Conservation (phyloP, 768 basidiomycete species). For the Lactarius trivialis region DNA sequence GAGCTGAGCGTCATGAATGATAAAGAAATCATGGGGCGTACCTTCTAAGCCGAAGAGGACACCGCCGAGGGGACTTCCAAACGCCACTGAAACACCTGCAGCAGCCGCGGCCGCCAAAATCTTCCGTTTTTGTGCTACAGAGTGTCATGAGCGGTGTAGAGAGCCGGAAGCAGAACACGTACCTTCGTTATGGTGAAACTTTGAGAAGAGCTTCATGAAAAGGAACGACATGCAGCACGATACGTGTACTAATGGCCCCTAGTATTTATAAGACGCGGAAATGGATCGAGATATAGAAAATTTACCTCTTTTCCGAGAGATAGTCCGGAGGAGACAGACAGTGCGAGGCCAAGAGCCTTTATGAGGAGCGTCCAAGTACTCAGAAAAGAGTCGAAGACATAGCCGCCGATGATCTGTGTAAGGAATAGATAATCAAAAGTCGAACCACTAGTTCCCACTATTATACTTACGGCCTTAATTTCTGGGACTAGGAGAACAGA, state of each 20-base stretch:
- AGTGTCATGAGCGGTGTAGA: not conserved
- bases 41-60: slow-evolving; percentile 82
- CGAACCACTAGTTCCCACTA: not conserved
- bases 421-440: not conserved
- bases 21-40: slow-evolving; percentile 14
- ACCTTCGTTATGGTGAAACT: slow-evolving; percentile 78
- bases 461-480: slow-evolving; percentile 59
- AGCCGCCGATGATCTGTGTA: slow-evolving; percentile 67
- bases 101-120: slow-evolving; percentile 77
- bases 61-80: slow-evolving; percentile 81
- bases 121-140: slow-evolving; percentile 69
- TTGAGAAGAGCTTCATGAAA: slow-evolving; percentile 56
- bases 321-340: slow-evolving; percentile 79
- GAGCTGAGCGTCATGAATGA: not conserved
- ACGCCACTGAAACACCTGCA: slow-evolving; percentile 83
- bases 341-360: slow-evolving; percentile 75
- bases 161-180: not conserved
- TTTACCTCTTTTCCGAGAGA: slow-evolving; percentile 78
- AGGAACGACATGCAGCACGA: slow-evolving; percentile 76
- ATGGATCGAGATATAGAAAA: slow-evolving; percentile 2
- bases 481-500: slow-evolving; percentile 49
- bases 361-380: slow-evolving; percentile 80
- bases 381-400: slow-evolving; percentile 83
- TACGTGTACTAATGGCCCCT: slow-evolving; percentile 84
- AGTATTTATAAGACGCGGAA: slow-evolving; percentile 2